phyloP scores from a whole-genome alignment of 768 basidiomycete genomes.

The Suillus tomentosus region DNA sequence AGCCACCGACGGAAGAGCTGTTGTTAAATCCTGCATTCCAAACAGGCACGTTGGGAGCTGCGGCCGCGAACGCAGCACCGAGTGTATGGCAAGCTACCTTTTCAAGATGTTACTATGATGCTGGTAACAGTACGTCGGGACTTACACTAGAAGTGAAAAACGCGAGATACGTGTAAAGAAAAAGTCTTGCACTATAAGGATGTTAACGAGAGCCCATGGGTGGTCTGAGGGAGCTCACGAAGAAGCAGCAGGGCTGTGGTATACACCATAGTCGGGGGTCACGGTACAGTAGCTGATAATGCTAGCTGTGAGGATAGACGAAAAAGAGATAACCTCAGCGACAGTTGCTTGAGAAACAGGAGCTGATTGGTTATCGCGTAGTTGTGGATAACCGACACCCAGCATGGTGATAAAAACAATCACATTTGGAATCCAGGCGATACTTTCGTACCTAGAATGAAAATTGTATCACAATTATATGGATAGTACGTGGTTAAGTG shows the following conservation, averaged over 20 bases:
- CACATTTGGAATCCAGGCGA: slow-evolving; percentile 76
- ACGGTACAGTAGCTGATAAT: slow-evolving; percentile 46
- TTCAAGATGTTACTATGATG: not conserved
- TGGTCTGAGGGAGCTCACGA: slow-evolving; percentile 43
- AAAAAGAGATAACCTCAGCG: slow-evolving; percentile 42
- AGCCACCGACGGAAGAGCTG: slow-evolving; percentile 47
- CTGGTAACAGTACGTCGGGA: slow-evolving; percentile 3
- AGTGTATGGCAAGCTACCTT: slow-evolving; percentile 36
- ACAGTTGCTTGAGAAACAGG: slow-evolving; percentile 39
- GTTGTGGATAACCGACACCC: slow-evolving; percentile 68
- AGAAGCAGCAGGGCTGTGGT: slow-evolving; percentile 54
- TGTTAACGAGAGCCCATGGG: slow-evolving; percentile 1
- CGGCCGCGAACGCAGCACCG: slow-evolving; percentile 48
- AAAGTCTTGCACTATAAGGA: slow-evolving; percentile 37
- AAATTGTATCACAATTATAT: not conserved
- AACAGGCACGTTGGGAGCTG: slow-evolving; percentile 37
- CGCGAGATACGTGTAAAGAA: slow-evolving; percentile 48
- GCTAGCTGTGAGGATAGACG: slow-evolving; percentile 45
- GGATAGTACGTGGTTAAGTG: not conserved
- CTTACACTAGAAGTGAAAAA: slow-evolving; percentile 44
- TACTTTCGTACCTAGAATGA: slow-evolving; percentile 63
- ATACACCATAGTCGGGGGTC: slow-evolving; percentile 51
- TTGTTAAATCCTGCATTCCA: slow-evolving; percentile 44
- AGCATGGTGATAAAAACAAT: slow-evolving; percentile 67
- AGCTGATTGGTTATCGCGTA: slow-evolving; percentile 43